Conservation (phyloP, 1,284 basidiomycete genomes). For the Papiliotrema flavescens region DNA sequence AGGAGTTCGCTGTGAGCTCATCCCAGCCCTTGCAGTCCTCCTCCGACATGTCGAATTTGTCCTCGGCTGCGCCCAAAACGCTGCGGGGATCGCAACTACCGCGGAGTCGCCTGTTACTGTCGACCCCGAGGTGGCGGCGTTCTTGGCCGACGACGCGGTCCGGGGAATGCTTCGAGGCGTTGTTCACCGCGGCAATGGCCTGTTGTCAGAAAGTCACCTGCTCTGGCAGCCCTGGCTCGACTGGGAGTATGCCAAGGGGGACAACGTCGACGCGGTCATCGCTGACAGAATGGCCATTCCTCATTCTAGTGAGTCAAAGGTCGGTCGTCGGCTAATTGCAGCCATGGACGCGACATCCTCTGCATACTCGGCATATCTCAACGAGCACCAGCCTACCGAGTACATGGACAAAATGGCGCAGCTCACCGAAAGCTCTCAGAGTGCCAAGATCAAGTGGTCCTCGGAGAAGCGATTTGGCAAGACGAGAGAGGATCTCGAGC, state of each 20-base stretch:
- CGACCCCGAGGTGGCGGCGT: slow-evolving; percentile 46
- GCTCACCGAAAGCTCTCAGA: slow-evolving; percentile 65
- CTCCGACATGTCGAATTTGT: slow-evolving; percentile 67
- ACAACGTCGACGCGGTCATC: slow-evolving; percentile 47
- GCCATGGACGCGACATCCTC: slow-evolving; percentile 71
- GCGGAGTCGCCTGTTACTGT: slow-evolving; percentile 1
- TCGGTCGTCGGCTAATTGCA: slow-evolving; percentile 6
- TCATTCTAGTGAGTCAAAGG: slow-evolving; percentile 34
- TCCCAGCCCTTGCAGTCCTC: slow-evolving; percentile 66
- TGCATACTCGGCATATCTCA: slow-evolving; percentile 81
- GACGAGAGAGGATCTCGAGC: slow-evolving; percentile 41
- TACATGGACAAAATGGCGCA: slow-evolving; percentile 73
- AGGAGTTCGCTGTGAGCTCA: slow-evolving; percentile 1
- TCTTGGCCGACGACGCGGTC: slow-evolving; percentile 55
- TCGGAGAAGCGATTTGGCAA: slow-evolving; percentile 35
- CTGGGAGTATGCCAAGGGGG: slow-evolving; percentile 61
- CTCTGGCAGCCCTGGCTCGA: slow-evolving; percentile 70
- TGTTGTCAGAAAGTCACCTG: slow-evolving; percentile 58
- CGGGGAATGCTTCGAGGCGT: slow-evolving; percentile 59
- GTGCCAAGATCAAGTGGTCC: slow-evolving; percentile 48
- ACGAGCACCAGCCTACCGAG: slow-evolving; percentile 63
- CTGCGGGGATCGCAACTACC: not conserved
- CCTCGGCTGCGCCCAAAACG: slow-evolving; percentile 30
- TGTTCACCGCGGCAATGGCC: slow-evolving; percentile 55
- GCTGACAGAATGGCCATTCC: slow-evolving; percentile 43